Evolutionary conservation across 2,329 filamentous ascomycete species (phyloP), one percentile per base, ranked within the genome.

Genomic region (Tolypocladium capitatum): DNA sequence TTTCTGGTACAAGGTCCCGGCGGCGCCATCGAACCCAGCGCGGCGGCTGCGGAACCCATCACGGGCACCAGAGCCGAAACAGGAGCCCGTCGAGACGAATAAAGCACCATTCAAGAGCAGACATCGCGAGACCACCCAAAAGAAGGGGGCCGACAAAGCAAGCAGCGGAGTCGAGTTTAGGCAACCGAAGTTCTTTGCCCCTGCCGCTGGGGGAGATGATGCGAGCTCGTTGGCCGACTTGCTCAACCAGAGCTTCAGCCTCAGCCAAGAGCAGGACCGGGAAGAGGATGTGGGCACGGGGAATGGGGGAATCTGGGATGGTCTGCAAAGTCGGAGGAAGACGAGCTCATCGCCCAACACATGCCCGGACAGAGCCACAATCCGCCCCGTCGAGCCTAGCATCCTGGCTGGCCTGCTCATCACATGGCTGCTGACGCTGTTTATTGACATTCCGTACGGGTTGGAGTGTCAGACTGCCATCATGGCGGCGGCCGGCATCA

Each of bases 1-100:
- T 1, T 88, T 89, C 58, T 83, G 80, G 71, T 84, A 80, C 64
- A 80, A 75, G 49, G 73, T 88, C 3, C 85, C 85, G 4, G 72
- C 81, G 0, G 81, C 83, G 1, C 84, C 85, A 14, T 76, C 73
- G 14, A 76, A 74, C n/a, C 81, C 82, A 21, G 80, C 81, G 2
- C 76, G 80, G 36, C 71, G 73, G 40, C 62, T 80, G 7, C 72
- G 77, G 31, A 85, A 84, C 50, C 81, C 81, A 1, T 74, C 75
- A 5, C 77, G 75, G 50, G 68, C 72, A 33, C 73, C 78, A 0
- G 64, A 74, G 1, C 65, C 82, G 27, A 67, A 69, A 46, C 70
- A 58, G 56, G 75, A 61, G 55, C 71, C 58, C 36, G 70, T 51
- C 31, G 68, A 63, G 59, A 70, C 38, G 4, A 61, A 46, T 69